Evolutionary conservation across 192 early-diverging fungal genomes (phyloP).

Genomic region (Rhizophagus prolifer): DNA sequence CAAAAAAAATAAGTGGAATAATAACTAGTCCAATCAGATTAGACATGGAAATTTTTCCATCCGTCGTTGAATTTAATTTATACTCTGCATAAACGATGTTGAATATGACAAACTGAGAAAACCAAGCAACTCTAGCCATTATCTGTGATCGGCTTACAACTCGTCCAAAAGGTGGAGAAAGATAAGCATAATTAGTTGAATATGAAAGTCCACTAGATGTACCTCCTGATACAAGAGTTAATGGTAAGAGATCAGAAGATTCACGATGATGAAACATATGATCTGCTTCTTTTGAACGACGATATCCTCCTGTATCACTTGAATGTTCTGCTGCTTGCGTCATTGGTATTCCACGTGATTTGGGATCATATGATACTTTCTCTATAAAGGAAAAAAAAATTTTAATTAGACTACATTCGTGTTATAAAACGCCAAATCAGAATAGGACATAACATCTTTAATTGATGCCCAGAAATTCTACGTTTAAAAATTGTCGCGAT

Average conservation of each 20-base stretch:
- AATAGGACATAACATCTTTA: too few species aligned
- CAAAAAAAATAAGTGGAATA: slow-evolving; percentile 16
- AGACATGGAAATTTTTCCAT: not conserved
- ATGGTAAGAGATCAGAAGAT: slow-evolving; percentile 27
- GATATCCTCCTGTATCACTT: slow-evolving; percentile 2
- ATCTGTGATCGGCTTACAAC: slow-evolving; percentile 19
- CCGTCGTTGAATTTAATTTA: slow-evolving; percentile 3
- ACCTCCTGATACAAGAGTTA: slow-evolving; percentile 19
- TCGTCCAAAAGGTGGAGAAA: slow-evolving; percentile 21
- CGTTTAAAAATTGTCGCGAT: too few species aligned
- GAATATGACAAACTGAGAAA: slow-evolving; percentile 18
- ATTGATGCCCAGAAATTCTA: too few species aligned
- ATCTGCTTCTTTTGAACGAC: slow-evolving; percentile 12
- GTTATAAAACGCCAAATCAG: too few species aligned
- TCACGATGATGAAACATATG: slow-evolving; percentile 18
- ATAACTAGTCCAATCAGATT: slow-evolving; percentile 21
- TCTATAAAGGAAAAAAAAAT: not conserved
- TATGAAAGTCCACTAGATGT: slow-evolving; percentile 8
- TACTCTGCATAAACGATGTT: slow-evolving; percentile 27
- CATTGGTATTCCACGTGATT: slow-evolving; percentile 3
- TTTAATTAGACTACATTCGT: not conserved
- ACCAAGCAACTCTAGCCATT: slow-evolving; percentile 22
- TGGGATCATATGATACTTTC: not conserved
- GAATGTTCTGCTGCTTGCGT: not conserved
- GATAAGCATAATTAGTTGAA: slow-evolving; percentile 25